Conservation (phyloP, 306 rosid species). For the Ammopiptanthus mongolicus region DNA sequence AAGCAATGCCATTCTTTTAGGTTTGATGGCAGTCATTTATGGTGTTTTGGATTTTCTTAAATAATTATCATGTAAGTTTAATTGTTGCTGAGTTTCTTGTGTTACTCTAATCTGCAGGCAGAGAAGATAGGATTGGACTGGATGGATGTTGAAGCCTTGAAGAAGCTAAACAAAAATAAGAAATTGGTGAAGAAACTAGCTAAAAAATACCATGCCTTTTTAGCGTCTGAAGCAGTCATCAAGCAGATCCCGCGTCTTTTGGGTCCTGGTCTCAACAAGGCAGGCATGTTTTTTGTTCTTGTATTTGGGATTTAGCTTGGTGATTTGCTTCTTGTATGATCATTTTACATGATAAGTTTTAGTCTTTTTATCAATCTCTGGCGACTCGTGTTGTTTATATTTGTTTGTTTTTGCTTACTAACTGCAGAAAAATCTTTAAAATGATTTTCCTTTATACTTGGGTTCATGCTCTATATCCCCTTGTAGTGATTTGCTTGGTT, state of each 20-base stretch:
- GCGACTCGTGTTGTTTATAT: neutral
- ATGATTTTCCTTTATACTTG: too few species aligned
- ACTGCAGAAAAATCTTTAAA: neutral
- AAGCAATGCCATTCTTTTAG: neutral
- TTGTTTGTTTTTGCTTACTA: neutral
- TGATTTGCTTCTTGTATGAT: neutral
- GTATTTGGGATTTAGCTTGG: neutral
- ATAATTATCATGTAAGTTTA: neutral
- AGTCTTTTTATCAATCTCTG: neutral
- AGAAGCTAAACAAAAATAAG: conserved; percentile 82
- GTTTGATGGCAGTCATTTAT: neutral
- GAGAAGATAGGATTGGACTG: conserved; percentile 70
- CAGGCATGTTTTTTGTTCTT: conserved; percentile 44
- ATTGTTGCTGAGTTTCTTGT: neutral
- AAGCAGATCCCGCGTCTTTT: conserved; percentile 89
- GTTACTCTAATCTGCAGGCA: conserved; percentile 40
- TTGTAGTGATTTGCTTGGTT: too few species aligned
- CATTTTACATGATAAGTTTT: neutral
- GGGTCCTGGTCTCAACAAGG: conserved; percentile 94
- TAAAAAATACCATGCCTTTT: conserved; percentile 76
- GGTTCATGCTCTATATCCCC: too few species aligned
- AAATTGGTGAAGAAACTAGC: conserved; percentile 78
- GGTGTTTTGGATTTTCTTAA: neutral
- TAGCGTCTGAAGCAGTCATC: conserved; percentile 86
- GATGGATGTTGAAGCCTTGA: conserved; percentile 80